Percentiles rank a stretch among this genome's conserved stretches.
Conservation (phyloP, 164 flowering plant species). For the Taxillus chinensis region DNA sequence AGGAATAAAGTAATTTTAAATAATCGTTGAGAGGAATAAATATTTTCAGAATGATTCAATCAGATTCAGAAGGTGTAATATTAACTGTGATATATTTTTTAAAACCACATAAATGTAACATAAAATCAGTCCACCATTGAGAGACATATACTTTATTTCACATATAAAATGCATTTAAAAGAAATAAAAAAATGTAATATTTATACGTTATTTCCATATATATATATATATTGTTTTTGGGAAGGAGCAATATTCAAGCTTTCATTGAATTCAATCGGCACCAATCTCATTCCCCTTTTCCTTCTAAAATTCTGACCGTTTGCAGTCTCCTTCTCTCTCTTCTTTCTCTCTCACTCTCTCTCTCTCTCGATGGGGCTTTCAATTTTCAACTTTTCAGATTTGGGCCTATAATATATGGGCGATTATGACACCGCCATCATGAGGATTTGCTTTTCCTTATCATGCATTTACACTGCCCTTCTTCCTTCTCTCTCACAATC, state of each 20-base stretch:
- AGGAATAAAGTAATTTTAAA: too few species aligned
- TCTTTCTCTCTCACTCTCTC: constrained; percentile 10
- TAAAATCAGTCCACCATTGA: too few species aligned
- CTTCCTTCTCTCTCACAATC: constrained; percentile 7
- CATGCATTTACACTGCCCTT: constrained; percentile 20
- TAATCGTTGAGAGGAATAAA: too few species aligned
- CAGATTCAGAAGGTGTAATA: too few species aligned
- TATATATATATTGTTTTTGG: too few species aligned
- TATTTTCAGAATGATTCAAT: too few species aligned
- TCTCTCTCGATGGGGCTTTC: constrained; percentile 1
- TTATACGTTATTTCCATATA: neutral
- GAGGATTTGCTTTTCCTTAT: constrained; percentile 36
- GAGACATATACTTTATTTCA: too few species aligned
- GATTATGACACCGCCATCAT: constrained; percentile 39
- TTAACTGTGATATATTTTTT: too few species aligned
- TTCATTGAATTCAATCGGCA: constrained; percentile 26
- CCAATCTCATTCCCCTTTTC: constrained; percentile 23
- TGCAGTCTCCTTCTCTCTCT: constrained; percentile 14
- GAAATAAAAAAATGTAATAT: neutral
- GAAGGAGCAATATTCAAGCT: neutral
- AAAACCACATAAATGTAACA: too few species aligned
- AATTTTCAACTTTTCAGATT: constrained; percentile 25
- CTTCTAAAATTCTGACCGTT: constrained; percentile 15
- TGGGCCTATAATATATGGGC: constrained; percentile 17
- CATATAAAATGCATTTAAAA: too few species aligned